Evolutionary conservation across 306 rosid species (phyloP).

Genomic region (Trifolium fragiferum): DNA sequence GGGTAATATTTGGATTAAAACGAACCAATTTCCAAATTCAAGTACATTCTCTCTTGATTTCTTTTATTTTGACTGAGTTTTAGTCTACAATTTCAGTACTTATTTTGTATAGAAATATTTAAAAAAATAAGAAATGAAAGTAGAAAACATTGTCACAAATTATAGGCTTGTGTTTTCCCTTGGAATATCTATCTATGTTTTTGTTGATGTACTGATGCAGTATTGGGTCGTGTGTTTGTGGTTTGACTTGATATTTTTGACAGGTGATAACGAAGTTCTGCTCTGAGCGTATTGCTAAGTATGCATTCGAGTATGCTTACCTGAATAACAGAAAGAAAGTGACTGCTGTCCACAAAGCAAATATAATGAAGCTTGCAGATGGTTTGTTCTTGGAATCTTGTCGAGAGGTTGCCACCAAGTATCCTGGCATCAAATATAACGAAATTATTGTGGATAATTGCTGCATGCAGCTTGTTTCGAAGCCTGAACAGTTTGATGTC

Average conservation of each 20-base stretch:
- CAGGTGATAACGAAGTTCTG: slow-evolving; percentile 95
- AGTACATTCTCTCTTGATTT: background rate
- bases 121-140: background rate
- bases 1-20: background rate
- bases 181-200: background rate
- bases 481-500: slow-evolving; percentile 94
- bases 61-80: background rate
- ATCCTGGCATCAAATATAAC: slow-evolving; percentile 69
- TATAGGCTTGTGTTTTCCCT: background rate
- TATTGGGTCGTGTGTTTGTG: background rate
- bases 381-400: slow-evolving; percentile 89
- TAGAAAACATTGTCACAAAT: background rate
- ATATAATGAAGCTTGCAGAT: slow-evolving; percentile 93
- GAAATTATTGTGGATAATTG: slow-evolving; percentile 91
- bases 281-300: slow-evolving; percentile 81
- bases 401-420: slow-evolving; percentile 71
- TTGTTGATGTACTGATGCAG: background rate
- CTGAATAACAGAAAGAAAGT: slow-evolving; percentile 89
- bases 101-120: background rate
- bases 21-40: background rate
- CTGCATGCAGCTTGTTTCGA: slow-evolving; percentile 94
- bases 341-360: slow-evolving; percentile 97
- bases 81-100: background rate
- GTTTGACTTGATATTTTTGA: slow-evolving; percentile 47
- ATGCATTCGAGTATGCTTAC: slow-evolving; percentile 93